Base-by-base conservation (phyloP, 2,329 filamentous ascomycete species). In the Davidsoniella eucalypti region DNA sequence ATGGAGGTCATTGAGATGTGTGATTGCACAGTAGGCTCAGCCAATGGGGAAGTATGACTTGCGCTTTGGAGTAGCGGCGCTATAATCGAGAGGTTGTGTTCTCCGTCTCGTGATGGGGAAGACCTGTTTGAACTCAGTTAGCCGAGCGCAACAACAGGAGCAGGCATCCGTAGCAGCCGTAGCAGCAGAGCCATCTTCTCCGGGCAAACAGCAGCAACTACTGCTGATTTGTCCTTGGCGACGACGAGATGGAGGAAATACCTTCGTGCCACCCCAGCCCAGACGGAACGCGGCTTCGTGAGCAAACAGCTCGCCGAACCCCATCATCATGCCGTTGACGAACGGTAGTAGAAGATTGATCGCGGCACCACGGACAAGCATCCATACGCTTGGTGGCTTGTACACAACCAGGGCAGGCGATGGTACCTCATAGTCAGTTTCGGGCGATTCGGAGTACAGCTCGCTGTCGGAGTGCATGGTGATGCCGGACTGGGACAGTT, bases 341-440 rank as follows among this genome's bases (percentile, higher is more conserved):
- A 98, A 98, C 0, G 92, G 92, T 17, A 98, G 68, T 1, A 98
- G 60, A n/a, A 98, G 70, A 64, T 98, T 98, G 67, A 98, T 98
- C 5, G 88, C 87, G 14, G 87, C 86, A 37, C 92, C 87, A 50
- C 90, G 79, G 50, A 95, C 57, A 55, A 98, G 65, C 8, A 84
- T 80, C 85, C 86, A 94, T 42, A 93, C 60, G 0, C 87, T 93
- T 2, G 92, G 88, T 3, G 88, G 87, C 56, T 80, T 79, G 73
- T 96, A 98, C 44, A 96, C 75, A 44, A 94, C 81, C 58, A 94
- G 66, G 1, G 78, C 76, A 1, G 75, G 71, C 2, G 78, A 74
- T 2, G 78, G 74, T 45, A 80, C 79, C 16, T 74, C 75, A 52
- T 75, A 66, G 50, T 80, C 76, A 55, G 82, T 78, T 48, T 80